These are phyloP conservation scores for Termitomyces sp. DNA, from an alignment of 768 basidiomycete species.

Conservation along the genomic window DNA sequence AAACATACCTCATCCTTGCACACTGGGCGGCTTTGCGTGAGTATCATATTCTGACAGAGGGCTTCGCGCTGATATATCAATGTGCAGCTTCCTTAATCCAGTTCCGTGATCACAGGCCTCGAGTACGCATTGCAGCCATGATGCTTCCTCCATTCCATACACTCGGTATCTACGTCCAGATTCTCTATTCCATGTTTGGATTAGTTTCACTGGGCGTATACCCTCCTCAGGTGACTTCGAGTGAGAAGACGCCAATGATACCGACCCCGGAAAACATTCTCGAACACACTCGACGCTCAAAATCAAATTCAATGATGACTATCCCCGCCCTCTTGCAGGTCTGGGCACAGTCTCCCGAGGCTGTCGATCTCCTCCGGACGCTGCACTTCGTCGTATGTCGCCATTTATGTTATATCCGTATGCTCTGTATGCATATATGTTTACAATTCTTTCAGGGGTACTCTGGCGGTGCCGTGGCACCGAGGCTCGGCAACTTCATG, in stretches of 20 bases:
- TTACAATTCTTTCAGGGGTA: conserved; percentile 15
- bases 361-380: conserved; percentile 18
- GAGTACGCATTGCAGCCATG: conserved; percentile 17
- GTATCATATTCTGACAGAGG: not conserved
- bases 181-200: conserved; percentile 19
- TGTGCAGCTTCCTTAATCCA: conserved; percentile 8
- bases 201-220: conserved; percentile 16
- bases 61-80: not conserved
- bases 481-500: conserved; percentile 24
- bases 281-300: conserved; percentile 14
- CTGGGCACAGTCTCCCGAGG: conserved; percentile 19
- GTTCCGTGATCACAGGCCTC: conserved; percentile 6
- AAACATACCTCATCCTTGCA: conserved; percentile 15
- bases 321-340: conserved; percentile 25
- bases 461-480: conserved; percentile 25
- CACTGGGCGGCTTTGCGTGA: conserved; percentile 22
- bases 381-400: conserved; percentile 23
- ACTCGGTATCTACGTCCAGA: conserved; percentile 19
- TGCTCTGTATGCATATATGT: not conserved
- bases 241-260: conserved; percentile 21
- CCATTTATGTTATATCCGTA: not conserved
- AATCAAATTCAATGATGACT: conserved; percentile 17
- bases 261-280: conserved; percentile 31
- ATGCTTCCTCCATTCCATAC: conserved; percentile 27
- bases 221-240: conserved; percentile 18